Conservation (phyloP, 2,329 filamentous ascomycete genomes). For the Calcarisporium arbuscula region DNA sequence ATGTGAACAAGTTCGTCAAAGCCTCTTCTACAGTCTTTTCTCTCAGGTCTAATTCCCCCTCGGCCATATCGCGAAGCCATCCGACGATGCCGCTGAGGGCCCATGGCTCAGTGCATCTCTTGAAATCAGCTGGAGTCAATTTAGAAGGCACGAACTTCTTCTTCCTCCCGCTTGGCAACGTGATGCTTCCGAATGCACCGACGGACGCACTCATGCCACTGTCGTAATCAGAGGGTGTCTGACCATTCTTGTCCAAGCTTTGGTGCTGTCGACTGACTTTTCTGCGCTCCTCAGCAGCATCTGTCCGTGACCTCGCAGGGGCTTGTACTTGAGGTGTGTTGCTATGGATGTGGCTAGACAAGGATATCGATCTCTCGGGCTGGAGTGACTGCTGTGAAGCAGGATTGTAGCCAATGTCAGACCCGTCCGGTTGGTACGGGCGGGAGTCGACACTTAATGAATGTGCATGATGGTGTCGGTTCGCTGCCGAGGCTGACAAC, state of each 20-base stretch:
- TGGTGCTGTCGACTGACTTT: slow-evolving; percentile 47
- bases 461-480: slow-evolving; percentile 42
- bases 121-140: slow-evolving; percentile 72
- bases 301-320: slow-evolving; percentile 88
- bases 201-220: slow-evolving; percentile 46
- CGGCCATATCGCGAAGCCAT: slow-evolving; percentile 85
- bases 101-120: slow-evolving; percentile 85
- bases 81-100: slow-evolving; percentile 78
- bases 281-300: slow-evolving; percentile 69
- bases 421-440: slow-evolving; percentile 28
- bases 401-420: slow-evolving; percentile 45
- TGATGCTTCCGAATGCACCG: slow-evolving; percentile 70
- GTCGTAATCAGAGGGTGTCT: slow-evolving; percentile 52
- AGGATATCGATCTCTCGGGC: slow-evolving; percentile 69
- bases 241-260: slow-evolving; percentile 42
- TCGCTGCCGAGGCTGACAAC: slow-evolving; percentile 38
- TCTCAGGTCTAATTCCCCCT: slow-evolving; percentile 84
- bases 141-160: slow-evolving; percentile 83
- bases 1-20: slow-evolving; percentile 80
- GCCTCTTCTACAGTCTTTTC: slow-evolving; percentile 81
- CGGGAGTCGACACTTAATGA: slow-evolving; percentile 42
- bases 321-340: slow-evolving; percentile 72
- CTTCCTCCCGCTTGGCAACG: slow-evolving; percentile 70
- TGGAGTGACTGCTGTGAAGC: slow-evolving; percentile 30
- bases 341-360: slow-evolving; percentile 76